A percentile compares a stretch with the other conserved stretches of the same genome.
These are phyloP conservation scores for Trametes hirsuta DNA, from an alignment of 1,284 basidiomycete genomes.

Conservation along the genomic window DNA sequence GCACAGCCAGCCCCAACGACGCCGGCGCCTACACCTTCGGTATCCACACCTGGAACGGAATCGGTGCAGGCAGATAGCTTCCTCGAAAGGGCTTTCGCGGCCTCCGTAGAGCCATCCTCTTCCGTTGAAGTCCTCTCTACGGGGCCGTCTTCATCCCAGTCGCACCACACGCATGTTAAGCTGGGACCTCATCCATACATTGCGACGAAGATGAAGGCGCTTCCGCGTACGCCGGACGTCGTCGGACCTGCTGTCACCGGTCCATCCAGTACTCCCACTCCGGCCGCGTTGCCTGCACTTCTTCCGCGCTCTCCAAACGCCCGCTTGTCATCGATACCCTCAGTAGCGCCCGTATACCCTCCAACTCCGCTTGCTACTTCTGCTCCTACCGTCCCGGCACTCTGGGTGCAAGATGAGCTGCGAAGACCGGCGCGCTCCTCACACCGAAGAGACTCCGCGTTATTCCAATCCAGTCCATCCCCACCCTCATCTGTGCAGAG, in stretches of 20 bases:
- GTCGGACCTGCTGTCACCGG: background rate
- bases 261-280: background rate
- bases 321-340: background rate
- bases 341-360: background rate
- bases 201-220: constrained; percentile 3
- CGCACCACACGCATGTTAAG: constrained; percentile 26
- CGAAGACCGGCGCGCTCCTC: constrained; percentile 16
- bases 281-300: background rate
- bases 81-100: constrained; percentile 31
- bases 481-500: background rate
- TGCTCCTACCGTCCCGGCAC: background rate
- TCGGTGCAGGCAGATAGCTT: constrained; percentile 31
- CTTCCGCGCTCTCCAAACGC: background rate
- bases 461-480: background rate
- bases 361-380: background rate
- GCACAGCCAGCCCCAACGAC: background rate
- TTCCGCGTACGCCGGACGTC: constrained; percentile 11
- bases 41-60: constrained; percentile 9
- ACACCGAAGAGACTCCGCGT: constrained; percentile 22
- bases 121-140: constrained; percentile 23
- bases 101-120: constrained; percentile 23
- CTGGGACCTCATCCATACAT: constrained; percentile 19
- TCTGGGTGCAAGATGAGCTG: constrained; percentile 2
- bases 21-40: background rate
- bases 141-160: constrained; percentile 27